Base-by-base conservation (phyloP, 768 basidiomycete species). In the Panaeolus papilionaceus region DNA sequence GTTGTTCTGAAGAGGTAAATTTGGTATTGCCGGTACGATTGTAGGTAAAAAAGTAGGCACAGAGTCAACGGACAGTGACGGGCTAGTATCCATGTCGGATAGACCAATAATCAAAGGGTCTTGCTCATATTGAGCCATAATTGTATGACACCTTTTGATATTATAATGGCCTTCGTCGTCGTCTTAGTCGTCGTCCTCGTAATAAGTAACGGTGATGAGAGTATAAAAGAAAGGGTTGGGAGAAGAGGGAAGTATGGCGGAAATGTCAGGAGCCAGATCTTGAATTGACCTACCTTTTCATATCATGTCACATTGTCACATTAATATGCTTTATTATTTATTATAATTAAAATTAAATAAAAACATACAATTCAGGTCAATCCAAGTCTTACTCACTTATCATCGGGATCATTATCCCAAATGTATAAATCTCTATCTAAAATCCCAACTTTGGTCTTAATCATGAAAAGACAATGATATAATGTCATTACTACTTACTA, bases 41-140 rank as follows among this genome's bases (percentile, higher is more conserved):
- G 65, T 33, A 42, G 73, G 64, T 70, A 74, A 47, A 72, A 70
- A 71, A 38, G 70, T 64, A 51, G 71, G 62, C 58, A 69, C 18
- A 65, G 69, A 64, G 61, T 70, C 66, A 62, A 47, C 45, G 54
- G 74, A 75, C 42, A 72, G 49, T 63, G 78, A 75, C 62, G 78
- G 77, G 44, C 76, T 73, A 39, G 79, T 79, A 71, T 80, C 81
- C 80, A 83, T 81, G 68, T 77, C 68, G 44, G 70, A 72, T 54
- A 73, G 70, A 62, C 73, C 75, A 68, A 66, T 70, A 65, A 72
- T 67, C 65, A 75, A 75, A 58, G 75, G 65, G 64, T 76, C 75
- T 76, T 76, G 78, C 71, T 78, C 78, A 72, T 78, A 81, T 58
- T 75, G 75, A 66, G 66, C 72, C 67, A 74, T 73, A 62, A 68